Conservation (phyloP, 371 early-diverging fungal genomes). For the Enterocytospora artemiae region DNA sequence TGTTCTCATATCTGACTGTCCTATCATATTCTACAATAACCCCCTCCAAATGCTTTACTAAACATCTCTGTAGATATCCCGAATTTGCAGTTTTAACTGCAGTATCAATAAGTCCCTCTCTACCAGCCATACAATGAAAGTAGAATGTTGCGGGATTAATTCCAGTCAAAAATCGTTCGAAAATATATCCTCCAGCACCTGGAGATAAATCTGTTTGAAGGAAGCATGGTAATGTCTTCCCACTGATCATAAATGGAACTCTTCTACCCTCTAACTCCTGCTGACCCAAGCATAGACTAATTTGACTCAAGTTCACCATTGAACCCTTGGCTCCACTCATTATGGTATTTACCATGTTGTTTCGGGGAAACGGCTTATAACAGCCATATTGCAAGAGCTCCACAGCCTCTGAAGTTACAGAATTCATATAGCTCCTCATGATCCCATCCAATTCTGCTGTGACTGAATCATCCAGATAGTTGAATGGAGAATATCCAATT, state of each 20-base stretch:
- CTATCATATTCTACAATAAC: slow-evolving; percentile 85
- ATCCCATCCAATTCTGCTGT: slow-evolving; percentile 19
- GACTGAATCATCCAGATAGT: slow-evolving; percentile 15
- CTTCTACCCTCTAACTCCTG: slow-evolving; percentile 96
- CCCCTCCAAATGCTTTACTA: slow-evolving; percentile 96
- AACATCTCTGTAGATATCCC: slow-evolving; percentile 96
- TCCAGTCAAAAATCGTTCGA: slow-evolving; percentile 95
- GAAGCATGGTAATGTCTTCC: slow-evolving; percentile 90
- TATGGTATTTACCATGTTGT: slow-evolving; percentile 96
- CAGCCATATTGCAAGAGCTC: slow-evolving; percentile 68
- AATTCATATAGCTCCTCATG: slow-evolving; percentile 33
- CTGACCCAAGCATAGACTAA: slow-evolving; percentile 91
- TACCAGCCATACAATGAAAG: slow-evolving; percentile 94
- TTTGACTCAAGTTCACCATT: slow-evolving; percentile 90
- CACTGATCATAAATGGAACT: slow-evolving; percentile 91
- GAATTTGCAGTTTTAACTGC: slow-evolving; percentile 98
- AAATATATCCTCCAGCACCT: slow-evolving; percentile 88
- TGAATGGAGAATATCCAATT: slow-evolving; percentile 11
- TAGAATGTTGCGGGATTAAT: slow-evolving; percentile 77
- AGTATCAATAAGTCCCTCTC: slow-evolving; percentile 99
- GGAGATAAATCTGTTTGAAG: slow-evolving; percentile 61
- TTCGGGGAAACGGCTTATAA: slow-evolving; percentile 73
- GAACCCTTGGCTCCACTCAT: slow-evolving; percentile 96
- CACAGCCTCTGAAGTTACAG: slow-evolving; percentile 25
- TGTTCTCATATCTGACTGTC: slow-evolving; percentile 82